Evolutionary conservation across 2,329 filamentous ascomycete species (phyloP), one percentile per base, ranked within the genome.

Genomic region (Fusarium succisae): DNA sequence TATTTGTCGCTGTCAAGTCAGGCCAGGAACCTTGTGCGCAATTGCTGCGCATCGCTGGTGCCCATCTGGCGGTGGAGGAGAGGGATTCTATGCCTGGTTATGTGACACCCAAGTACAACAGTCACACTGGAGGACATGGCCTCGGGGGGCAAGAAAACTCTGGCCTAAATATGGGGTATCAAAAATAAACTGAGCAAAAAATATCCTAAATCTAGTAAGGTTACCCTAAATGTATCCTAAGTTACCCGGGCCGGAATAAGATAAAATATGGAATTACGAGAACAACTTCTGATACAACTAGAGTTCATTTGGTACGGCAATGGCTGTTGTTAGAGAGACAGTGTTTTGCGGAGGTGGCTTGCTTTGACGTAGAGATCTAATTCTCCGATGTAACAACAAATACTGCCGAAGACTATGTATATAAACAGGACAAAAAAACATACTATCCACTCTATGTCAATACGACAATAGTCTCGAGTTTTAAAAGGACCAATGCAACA

Each of bases 1-100:
- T 93, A 18, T 92, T 90, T 78, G 83, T 93, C 18, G 91, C 91
- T 10, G 86, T 87, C 73, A 86, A 90, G 79, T 86, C 86, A 44
- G 89, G 89, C 7, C 88, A 88, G 56, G 81, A 83, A 9, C 87
- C 86, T 63, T 87, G 86, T 63, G 88, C 89, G 0, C 81, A 82
- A 57, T 78, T 93, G 65, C 80, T 93, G 50, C 85, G 83, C 66
- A 86, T 89, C 45, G 89, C 89, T 0, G 91, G 91, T 2, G 91
- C 89, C 0, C 87, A 90, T 79, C 80, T 92, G 22, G 91, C 81
- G 15, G 79, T 79, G 8, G 82, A 84, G 69, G 83, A 84, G 70
- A 78, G 82, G 51, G 82, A 83, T 67, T 77, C 79, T 17, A 70
- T 78, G 38, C 76, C 75, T 8, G 75, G 76, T 3, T 75, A 75